Evolutionary conservation across 139 green algal genomes (phyloP).

Genomic region (Nannochloris sp.): DNA sequence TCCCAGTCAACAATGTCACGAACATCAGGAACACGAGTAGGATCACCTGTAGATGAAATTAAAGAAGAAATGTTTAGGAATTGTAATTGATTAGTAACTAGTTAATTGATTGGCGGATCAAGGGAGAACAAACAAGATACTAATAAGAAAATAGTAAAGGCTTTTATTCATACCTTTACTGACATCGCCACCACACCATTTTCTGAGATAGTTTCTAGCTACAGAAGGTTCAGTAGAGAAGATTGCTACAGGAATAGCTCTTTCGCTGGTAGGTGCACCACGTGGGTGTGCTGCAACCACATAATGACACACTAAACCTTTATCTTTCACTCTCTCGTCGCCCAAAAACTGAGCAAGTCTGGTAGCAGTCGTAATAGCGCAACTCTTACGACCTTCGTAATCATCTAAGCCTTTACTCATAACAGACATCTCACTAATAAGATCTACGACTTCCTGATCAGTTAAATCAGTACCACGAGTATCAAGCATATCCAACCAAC

Average conservation of each 20-base stretch:
- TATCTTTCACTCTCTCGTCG: constrained; percentile 90
- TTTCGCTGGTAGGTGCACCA: constrained; percentile 67
- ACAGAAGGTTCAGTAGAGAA: constrained; percentile 83
- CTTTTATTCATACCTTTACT: constrained; percentile 1
- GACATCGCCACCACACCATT: constrained; percentile 73
- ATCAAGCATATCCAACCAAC: constrained; percentile 96
- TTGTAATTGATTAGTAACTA: too few relatives aligned
- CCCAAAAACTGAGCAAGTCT: constrained; percentile 86
- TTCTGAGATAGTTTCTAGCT: constrained; percentile 73
- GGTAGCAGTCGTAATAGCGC: constrained; percentile 81
- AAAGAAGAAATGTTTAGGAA: too few relatives aligned
- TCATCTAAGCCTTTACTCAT: constrained; percentile 94
- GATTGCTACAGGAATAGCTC: constrained; percentile 89
- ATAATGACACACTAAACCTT: constrained; percentile 65
- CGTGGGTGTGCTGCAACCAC: constrained; percentile 38
- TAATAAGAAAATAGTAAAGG: background rate
- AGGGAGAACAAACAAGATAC: too few relatives aligned
- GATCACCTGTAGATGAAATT: constrained; percentile 13
- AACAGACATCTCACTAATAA: constrained; percentile 86
- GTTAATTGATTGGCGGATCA: too few relatives aligned
- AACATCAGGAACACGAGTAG: constrained; percentile 61
- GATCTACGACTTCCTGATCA: constrained; percentile 86
- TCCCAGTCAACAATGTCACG: constrained; percentile 92
- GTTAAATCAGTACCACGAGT: constrained; percentile 73
- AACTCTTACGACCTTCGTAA: constrained; percentile 90